These are phyloP conservation scores for Populus pruinosa DNA, from an alignment of 345 rosid genomes.

Conservation along the genomic window DNA sequence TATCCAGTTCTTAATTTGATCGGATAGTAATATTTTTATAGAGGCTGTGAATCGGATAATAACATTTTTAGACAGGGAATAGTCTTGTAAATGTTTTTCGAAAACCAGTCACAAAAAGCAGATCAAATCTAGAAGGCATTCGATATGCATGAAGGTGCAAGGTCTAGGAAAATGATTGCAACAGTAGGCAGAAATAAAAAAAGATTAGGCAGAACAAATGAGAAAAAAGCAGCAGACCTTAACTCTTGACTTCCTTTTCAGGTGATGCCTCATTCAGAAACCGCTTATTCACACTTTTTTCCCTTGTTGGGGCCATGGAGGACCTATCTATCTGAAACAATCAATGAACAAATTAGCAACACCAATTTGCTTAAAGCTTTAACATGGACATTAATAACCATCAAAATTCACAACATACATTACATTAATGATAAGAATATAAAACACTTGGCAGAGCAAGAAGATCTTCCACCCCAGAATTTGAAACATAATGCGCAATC, in stretches of 20 bases:
- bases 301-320: conserved; percentile 71
- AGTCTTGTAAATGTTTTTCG: no score
- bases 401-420: not conserved
- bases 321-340: conserved; percentile 25
- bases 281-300: conserved; percentile 75
- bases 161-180: no score
- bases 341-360: conserved; percentile 6
- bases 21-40: no score
- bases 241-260: conserved; percentile 48
- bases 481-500: not conserved
- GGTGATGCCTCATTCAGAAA: conserved; percentile 65
- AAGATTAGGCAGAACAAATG: no score
- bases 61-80: no score
- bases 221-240: conserved; percentile 15
- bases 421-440: not conserved
- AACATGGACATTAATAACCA: not conserved
- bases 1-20: no score
- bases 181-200: no score
- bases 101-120: no score
- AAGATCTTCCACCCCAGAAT: not conserved
- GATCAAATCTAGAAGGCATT: no score
- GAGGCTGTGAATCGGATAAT: no score
- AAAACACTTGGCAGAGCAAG: not conserved
- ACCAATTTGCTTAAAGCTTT: not conserved
- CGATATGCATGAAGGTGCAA: no score